These are phyloP conservation scores for Odontarrhena argentea DNA, from an alignment of 345 rosid species.

Conservation along the genomic window DNA sequence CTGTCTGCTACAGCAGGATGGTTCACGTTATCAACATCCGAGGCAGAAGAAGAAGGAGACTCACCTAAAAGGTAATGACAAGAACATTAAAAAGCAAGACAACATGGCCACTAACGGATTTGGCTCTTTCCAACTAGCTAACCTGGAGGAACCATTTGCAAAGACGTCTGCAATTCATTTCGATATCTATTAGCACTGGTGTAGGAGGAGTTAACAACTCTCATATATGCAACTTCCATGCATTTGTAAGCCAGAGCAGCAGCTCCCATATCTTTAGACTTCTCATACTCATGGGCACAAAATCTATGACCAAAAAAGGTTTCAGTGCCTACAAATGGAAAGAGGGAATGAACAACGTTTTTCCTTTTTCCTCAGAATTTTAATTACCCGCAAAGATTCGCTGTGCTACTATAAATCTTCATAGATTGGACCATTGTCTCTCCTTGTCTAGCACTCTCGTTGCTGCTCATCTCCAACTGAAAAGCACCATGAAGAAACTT, in stretches of 20 bases:
- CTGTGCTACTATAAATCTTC: conserved; percentile 79
- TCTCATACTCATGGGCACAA: conserved; percentile 96
- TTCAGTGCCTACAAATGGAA: conserved; percentile 31
- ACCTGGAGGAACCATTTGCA: conserved; percentile 90
- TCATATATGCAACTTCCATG: conserved; percentile 93
- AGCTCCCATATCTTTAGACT: conserved; percentile 81
- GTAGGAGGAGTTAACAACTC: conserved; percentile 77
- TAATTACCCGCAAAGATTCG: conserved; percentile 93
- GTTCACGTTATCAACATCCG: conserved; percentile 90
- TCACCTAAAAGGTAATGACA: conserved; percentile 57
- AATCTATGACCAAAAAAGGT: conserved; percentile 52
- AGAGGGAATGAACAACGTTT: neutral
- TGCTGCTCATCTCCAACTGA: conserved; percentile 67
- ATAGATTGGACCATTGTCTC: conserved; percentile 66
- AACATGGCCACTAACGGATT: conserved; percentile 7
- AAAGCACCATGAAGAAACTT: conserved; percentile 92
- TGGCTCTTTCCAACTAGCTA: conserved; percentile 27
- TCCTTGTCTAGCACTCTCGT: conserved; percentile 65
- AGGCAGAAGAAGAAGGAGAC: conserved; percentile 98
- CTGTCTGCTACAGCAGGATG: conserved; percentile 68
- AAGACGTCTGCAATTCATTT: conserved; percentile 66
- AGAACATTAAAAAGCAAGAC: conserved; percentile 26
- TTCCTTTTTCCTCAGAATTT: conserved; percentile 27
- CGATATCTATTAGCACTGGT: conserved; percentile 70
- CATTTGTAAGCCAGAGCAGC: conserved; percentile 98